A percentile compares a stretch with the other conserved stretches of the same genome.
Evolutionary conservation across 2,329 filamentous ascomycete genomes (phyloP).

Genomic region (Colletotrichum graminicola): DNA sequence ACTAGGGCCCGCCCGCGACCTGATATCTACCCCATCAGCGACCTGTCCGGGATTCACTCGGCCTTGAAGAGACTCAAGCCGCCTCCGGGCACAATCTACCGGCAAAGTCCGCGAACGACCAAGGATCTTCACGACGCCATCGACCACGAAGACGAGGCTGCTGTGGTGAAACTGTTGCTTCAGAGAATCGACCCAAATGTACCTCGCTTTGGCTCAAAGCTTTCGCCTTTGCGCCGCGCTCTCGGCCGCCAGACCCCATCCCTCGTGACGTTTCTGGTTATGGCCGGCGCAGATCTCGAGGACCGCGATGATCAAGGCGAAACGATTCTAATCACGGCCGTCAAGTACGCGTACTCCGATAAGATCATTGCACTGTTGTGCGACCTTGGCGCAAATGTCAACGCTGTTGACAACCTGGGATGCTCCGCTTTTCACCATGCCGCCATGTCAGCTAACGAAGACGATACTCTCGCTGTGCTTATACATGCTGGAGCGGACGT

Average conservation of each 20-base stretch:
- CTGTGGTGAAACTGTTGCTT: conserved; percentile 44
- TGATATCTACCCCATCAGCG: conserved; percentile 16
- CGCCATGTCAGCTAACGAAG: conserved; percentile 37
- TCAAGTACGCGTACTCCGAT: conserved; percentile 42
- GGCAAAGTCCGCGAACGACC: conserved; percentile 36
- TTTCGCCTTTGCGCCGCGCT: conserved; percentile 44
- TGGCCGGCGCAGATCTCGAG: conserved; percentile 45
- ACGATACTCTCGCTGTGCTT: conserved; percentile 44
- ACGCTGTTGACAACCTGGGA: conserved; percentile 44
- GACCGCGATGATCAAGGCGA: conserved; percentile 38
- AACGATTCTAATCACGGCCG: conserved; percentile 43
- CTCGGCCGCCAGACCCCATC: conserved; percentile 42
- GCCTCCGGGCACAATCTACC: conserved; percentile 30
- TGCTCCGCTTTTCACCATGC: conserved; percentile 45
- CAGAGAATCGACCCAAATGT: conserved; percentile 44
- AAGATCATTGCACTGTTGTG: conserved; percentile 45
- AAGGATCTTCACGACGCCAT: conserved; percentile 46
- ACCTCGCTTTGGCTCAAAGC: conserved; percentile 33
- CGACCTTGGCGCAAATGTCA: conserved; percentile 44
- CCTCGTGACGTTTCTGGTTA: conserved; percentile 43
- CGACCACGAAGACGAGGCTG: conserved; percentile 42
- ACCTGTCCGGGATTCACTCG: conserved; percentile 26
- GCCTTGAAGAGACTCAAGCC: conserved; percentile 36
- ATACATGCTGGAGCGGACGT: conserved; percentile 43
- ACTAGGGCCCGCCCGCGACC: conserved; percentile 27